Evolutionary conservation across 2,329 filamentous ascomycete species (phyloP).

Genomic region (Chalaropsis thielavioides): DNA sequence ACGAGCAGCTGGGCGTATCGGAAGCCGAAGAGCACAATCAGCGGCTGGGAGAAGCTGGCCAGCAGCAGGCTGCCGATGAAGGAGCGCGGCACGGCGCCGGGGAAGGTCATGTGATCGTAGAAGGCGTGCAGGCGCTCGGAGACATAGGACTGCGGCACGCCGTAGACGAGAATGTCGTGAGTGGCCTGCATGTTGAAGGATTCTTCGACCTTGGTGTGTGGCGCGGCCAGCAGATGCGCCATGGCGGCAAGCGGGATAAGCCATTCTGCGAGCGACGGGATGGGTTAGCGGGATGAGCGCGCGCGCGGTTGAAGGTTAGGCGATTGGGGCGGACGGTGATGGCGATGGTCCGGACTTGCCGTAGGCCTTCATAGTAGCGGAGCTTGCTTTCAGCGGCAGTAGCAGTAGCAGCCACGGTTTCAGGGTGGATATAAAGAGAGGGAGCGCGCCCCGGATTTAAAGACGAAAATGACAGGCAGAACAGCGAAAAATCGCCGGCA

Average conservation of each 20-base stretch:
- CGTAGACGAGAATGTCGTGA: conserved; percentile 77
- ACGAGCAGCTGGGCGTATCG: conserved; percentile 47
- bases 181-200: conserved; percentile 93
- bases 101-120: conserved; percentile 85
- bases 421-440: not conserved
- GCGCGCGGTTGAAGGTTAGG: conserved; percentile 18
- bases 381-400: too few relatives aligned
- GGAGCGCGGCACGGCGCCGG: conserved; percentile 79
- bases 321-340: conserved; percentile 16
- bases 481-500: not conserved
- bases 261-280: conserved; percentile 24
- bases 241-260: conserved; percentile 49
- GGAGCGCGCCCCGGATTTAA: not conserved
- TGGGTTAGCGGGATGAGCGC: conserved; percentile 16
- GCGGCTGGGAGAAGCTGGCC: conserved; percentile 54
- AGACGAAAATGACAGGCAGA: not conserved
- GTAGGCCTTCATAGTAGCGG: conserved; percentile 14
- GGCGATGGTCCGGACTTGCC: not conserved
- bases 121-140: conserved; percentile 36
- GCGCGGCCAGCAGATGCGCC: conserved; percentile 57
- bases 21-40: conserved; percentile 46
- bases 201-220: conserved; percentile 96
- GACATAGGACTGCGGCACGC: conserved; percentile 47
- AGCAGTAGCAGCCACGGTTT: too few relatives aligned
- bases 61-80: conserved; percentile 72